Percentiles rank a stretch among this genome's conserved stretches.
Evolutionary conservation across 2,329 filamentous ascomycete genomes (phyloP).

Genomic region (Ophiocordyceps sinensis): DNA sequence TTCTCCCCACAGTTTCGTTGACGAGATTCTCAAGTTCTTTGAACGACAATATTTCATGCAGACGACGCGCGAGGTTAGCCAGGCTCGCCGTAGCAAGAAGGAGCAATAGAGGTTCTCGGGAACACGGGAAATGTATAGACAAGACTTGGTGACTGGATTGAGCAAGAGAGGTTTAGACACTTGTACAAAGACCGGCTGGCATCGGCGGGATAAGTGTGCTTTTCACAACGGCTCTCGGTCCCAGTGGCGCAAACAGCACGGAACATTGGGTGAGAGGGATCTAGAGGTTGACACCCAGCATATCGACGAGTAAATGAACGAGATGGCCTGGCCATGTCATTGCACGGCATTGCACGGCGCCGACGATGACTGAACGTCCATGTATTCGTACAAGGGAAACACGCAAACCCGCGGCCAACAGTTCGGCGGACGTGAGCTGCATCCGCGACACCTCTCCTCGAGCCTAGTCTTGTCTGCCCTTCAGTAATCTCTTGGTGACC

Average conservation of each 20-base stretch:
- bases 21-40: slow-evolving; percentile 67
- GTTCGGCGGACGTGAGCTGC: background rate
- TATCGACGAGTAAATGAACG: too few species aligned
- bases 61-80: slow-evolving; percentile 24
- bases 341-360: slow-evolving; percentile 1
- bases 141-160: slow-evolving; percentile 4
- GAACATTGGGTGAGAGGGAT: too few species aligned
- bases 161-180: slow-evolving; percentile 15
- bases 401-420: background rate
- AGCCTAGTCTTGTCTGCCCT: slow-evolving; percentile 81
- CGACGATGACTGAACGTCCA: slow-evolving; percentile 5
- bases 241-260: too few species aligned
- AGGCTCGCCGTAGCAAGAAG: slow-evolving; percentile 36
- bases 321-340: background rate
- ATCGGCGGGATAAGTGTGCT: slow-evolving; percentile 1
- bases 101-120: slow-evolving; percentile 25
- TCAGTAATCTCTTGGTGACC: slow-evolving; percentile 96
- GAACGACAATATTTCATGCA: slow-evolving; percentile 55
- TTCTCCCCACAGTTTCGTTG: slow-evolving; percentile 50
- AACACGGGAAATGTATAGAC: slow-evolving; percentile 7
- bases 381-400: slow-evolving; percentile 5
- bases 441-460: background rate
- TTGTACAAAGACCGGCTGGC: slow-evolving; percentile 12
- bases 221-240: background rate
- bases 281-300: too few species aligned